Conservation (phyloP, 208 protist species). For the Trichomonas tenax region DNA sequence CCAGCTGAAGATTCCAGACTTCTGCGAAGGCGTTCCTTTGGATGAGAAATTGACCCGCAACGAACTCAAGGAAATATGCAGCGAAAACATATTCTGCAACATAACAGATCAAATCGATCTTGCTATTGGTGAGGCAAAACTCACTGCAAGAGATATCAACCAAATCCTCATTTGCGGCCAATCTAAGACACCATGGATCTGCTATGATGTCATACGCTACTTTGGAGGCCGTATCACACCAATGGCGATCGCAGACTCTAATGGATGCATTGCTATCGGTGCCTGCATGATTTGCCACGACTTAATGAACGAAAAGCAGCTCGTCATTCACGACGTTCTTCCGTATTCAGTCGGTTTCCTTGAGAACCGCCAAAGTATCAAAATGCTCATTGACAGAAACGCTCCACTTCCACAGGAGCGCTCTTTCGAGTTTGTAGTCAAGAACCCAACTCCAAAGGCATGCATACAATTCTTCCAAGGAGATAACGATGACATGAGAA, state of each 20-base stretch:
- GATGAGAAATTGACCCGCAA: conserved; percentile 72
- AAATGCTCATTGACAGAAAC: not conserved
- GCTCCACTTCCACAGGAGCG: not conserved
- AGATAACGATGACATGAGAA: not conserved
- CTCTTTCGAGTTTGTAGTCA: not conserved
- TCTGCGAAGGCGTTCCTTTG: conserved; percentile 88
- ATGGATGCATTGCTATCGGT: not conserved
- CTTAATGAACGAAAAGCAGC: not conserved
- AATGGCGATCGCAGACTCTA: not conserved
- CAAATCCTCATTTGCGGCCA: not conserved
- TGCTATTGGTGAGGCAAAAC: conserved; percentile 29
- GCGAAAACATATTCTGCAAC: conserved; percentile 56
- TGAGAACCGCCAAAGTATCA: not conserved
- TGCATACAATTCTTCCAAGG: not conserved
- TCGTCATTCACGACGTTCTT: not conserved
- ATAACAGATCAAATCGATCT: conserved; percentile 56
- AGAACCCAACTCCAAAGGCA: not conserved
- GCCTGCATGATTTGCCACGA: not conserved
- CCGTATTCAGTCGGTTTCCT: not conserved
- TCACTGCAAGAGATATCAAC: not conserved
- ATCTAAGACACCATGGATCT: not conserved
- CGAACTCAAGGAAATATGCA: conserved; percentile 82
- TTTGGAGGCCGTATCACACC: not conserved
- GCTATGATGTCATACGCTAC: not conserved
- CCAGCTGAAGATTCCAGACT: conserved; percentile 77